phyloP scores from a whole-genome alignment of 257 asterid genomes.

The Plectranthus barbatus region DNA sequence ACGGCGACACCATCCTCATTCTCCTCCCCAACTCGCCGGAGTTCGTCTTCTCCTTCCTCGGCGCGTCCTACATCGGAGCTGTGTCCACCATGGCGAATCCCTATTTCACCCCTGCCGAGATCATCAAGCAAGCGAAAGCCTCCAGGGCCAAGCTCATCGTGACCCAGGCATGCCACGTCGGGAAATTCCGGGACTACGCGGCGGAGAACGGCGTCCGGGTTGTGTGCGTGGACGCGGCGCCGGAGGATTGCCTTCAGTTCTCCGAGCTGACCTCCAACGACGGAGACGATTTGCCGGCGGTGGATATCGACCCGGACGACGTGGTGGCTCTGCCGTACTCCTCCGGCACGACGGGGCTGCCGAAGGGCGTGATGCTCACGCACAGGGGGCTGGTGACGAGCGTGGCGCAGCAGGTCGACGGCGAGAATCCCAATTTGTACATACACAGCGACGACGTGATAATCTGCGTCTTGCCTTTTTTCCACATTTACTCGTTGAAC shows the following conservation, averaged over 20 bases:
- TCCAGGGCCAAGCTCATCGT: conserved; percentile 50
- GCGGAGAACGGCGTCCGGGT: conserved; percentile 31
- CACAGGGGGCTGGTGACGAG: conserved; percentile 78
- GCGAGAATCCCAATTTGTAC: conserved; percentile 81
- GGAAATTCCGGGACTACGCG: conserved; percentile 46
- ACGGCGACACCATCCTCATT: conserved; percentile 74
- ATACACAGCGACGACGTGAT: conserved; percentile 72
- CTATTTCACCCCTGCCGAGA: conserved; percentile 59
- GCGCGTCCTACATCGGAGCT: conserved; percentile 73
- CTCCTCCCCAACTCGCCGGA: conserved; percentile 78
- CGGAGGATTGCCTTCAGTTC: conserved; percentile 42
- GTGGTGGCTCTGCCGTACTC: conserved; percentile 91
- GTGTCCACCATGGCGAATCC: conserved; percentile 85
- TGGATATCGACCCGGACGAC: conserved; percentile 50
- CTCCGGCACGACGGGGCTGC: conserved; percentile 92
- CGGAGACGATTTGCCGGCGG: conserved; percentile 50
- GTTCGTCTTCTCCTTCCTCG: conserved; percentile 73
- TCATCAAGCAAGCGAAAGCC: conserved; percentile 65
- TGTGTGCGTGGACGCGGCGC: conserved; percentile 42
- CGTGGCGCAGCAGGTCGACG: conserved; percentile 93
- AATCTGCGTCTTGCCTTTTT: conserved; percentile 71
- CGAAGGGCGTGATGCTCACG: conserved; percentile 95
- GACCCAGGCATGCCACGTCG: conserved; percentile 45
- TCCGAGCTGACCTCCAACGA: conserved; percentile 40
- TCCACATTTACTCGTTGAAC: conserved; percentile 75